These are phyloP conservation scores for Thermochaetoides thermophila DNA, from an alignment of 495 filamentous ascomycete species.

Conservation along the genomic window DNA sequence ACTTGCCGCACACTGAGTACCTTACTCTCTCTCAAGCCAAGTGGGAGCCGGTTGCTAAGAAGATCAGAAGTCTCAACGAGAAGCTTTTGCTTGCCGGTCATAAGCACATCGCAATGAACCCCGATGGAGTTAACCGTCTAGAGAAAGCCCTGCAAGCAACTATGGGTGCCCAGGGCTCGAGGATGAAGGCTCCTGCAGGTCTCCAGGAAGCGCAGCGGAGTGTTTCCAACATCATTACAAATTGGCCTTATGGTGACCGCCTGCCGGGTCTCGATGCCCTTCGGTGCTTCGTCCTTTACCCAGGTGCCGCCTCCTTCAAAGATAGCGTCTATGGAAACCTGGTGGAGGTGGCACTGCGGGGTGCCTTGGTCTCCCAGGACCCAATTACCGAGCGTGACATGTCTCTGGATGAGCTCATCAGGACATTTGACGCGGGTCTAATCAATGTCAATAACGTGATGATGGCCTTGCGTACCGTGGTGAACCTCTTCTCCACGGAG, in stretches of 20 bases:
- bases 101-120: constrained; percentile 60
- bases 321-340: constrained; percentile 31
- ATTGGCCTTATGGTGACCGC: constrained; percentile 63
- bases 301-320: constrained; percentile 40
- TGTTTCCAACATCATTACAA: constrained; percentile 49
- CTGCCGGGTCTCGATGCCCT: constrained; percentile 78
- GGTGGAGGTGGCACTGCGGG: constrained; percentile 26
- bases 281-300: constrained; percentile 57
- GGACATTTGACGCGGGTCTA: constrained; percentile 3
- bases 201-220: constrained; percentile 38
- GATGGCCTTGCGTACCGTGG: constrained; percentile 66
- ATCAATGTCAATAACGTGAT: constrained; percentile 59
- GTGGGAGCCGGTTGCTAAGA: constrained; percentile 16
- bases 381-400: constrained; percentile 19
- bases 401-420: constrained; percentile 14
- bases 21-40: constrained; percentile 46
- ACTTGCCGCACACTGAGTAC: constrained; percentile 72
- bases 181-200: no score
- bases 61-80: constrained; percentile 15
- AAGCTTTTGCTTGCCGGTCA: constrained; percentile 37
- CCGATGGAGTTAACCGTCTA: constrained; percentile 41
- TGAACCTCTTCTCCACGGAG: constrained; percentile 72
- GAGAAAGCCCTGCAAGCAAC: constrained; percentile 7
- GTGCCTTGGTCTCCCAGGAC: constrained; percentile 29
- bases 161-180: constrained; percentile 30